These are phyloP conservation scores for Alliaria petiolata DNA, from an alignment of 345 rosid genomes.

Conservation along the genomic window DNA sequence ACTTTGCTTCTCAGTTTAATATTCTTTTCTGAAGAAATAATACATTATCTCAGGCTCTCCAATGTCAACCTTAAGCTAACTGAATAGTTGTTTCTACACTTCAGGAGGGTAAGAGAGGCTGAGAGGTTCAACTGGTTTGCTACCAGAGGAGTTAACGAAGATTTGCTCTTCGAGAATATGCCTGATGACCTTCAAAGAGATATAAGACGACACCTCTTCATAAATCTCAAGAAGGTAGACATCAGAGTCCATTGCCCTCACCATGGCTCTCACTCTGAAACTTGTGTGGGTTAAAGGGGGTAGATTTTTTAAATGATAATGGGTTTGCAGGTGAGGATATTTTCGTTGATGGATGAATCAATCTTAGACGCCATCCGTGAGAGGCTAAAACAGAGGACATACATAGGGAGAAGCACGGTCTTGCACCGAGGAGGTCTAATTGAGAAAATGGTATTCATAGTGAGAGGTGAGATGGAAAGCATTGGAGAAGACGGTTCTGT, in stretches of 20 bases:
- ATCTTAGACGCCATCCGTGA: slow-evolving; percentile 67
- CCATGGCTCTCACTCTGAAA: not conserved
- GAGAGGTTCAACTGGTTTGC: slow-evolving; percentile 89
- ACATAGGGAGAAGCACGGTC: slow-evolving; percentile 57
- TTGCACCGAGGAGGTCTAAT: slow-evolving; percentile 53
- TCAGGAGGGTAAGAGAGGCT: slow-evolving; percentile 75
- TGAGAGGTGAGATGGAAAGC: slow-evolving; percentile 79
- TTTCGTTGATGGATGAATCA: slow-evolving; percentile 65
- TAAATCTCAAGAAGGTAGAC: slow-evolving; percentile 67
- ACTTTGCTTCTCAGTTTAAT: not conserved
- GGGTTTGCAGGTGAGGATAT: slow-evolving; percentile 64
- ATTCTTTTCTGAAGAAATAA: not conserved
- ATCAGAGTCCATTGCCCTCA: not conserved
- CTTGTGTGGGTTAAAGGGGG: too few species aligned
- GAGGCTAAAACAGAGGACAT: slow-evolving; percentile 69
- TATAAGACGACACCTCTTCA: slow-evolving; percentile 84
- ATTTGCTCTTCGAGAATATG: slow-evolving; percentile 58
- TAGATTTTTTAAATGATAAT: not conserved
- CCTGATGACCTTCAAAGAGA: slow-evolving; percentile 92
- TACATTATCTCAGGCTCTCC: not conserved
- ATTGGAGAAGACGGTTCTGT: slow-evolving; percentile 50
- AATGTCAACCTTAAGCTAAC: not conserved
- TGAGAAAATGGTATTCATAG: slow-evolving; percentile 83
- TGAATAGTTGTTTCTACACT: not conserved
- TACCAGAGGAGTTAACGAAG: slow-evolving; percentile 87